A percentile compares a stretch with the other conserved stretches of the same genome.
These are phyloP conservation scores for Amaranthus tricolor DNA, from an alignment of 179 eudicot species.

Conservation along the genomic window DNA sequence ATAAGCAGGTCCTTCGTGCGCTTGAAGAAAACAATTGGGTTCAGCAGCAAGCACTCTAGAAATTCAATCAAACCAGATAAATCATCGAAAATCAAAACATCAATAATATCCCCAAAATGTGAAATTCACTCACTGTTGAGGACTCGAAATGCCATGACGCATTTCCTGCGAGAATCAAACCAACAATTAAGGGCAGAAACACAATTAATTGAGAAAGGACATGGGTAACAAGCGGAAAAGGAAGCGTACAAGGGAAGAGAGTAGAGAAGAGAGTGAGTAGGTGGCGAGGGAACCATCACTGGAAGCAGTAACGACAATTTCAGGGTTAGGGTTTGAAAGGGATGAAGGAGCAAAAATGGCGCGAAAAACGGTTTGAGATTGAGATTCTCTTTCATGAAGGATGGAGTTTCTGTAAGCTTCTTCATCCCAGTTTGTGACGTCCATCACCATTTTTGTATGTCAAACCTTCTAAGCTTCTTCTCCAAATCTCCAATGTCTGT, in stretches of 20 bases:
- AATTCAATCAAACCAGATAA: slow-evolving; percentile 27
- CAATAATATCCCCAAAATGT: background rate
- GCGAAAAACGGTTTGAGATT: slow-evolving; percentile 68
- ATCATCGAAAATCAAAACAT: background rate
- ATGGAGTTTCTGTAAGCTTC: slow-evolving; percentile 62
- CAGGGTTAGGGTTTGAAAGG: slow-evolving; percentile 19
- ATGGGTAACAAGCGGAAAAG: background rate
- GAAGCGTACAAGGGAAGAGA: slow-evolving; percentile 31
- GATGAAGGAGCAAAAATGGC: slow-evolving; percentile 61
- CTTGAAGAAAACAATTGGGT: slow-evolving; percentile 61
- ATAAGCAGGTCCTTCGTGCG: slow-evolving; percentile 92
- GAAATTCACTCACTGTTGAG: slow-evolving; percentile 42
- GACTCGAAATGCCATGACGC: slow-evolving; percentile 30
- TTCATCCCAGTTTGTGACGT: slow-evolving; percentile 79
- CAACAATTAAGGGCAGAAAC: background rate
- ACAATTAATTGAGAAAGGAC: background rate
- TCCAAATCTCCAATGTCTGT: background rate
- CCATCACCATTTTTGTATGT: slow-evolving; percentile 31
- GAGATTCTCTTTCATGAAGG: slow-evolving; percentile 55
- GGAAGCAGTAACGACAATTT: slow-evolving; percentile 69
- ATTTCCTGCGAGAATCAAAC: slow-evolving; percentile 31
- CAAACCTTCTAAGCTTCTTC: background rate
- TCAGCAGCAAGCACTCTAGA: slow-evolving; percentile 45
- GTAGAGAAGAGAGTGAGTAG: slow-evolving; percentile 66
- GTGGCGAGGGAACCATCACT: slow-evolving; percentile 79